phyloP scores from a whole-genome alignment of 2,329 filamentous ascomycete species.

The Magnaporthiopsis incrustans region DNA sequence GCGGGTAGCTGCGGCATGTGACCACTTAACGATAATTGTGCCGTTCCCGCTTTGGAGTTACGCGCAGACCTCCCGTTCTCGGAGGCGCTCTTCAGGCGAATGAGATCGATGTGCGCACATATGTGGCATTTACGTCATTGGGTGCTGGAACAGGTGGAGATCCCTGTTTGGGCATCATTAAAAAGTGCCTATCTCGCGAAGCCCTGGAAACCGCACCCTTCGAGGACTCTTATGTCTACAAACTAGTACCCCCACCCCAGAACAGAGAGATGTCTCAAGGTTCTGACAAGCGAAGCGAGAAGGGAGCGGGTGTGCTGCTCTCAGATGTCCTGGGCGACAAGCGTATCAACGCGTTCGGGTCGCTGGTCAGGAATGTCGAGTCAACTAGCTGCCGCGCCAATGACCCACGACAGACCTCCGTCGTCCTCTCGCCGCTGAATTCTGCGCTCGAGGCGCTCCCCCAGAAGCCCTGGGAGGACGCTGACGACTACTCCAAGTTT shows the following conservation, averaged over 20 bases:
- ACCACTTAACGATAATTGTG: not conserved
- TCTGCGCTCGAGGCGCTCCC: conserved; percentile 69
- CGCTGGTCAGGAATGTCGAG: conserved; percentile 68
- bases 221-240: not conserved
- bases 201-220: not conserved
- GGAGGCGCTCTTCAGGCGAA: not conserved
- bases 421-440: conserved; percentile 83
- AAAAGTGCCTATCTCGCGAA: not conserved
- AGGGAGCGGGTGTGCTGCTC: conserved; percentile 47
- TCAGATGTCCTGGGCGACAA: conserved; percentile 79
- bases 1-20: not conserved
- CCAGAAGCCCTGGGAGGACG: conserved; percentile 79
- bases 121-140: not conserved
- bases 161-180: not conserved
- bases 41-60: not conserved
- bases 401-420: conserved; percentile 60
- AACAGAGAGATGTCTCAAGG: not conserved
- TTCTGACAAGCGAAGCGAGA: not conserved
- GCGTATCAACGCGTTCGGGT: conserved; percentile 76
- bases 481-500: conserved; percentile 59
- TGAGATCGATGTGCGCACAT: not conserved
- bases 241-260: not conserved
- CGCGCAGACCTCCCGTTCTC: not conserved
- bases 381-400: conserved; percentile 62
- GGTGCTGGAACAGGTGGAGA: not conserved